Base-by-base conservation (phyloP, 768 basidiomycete species). In the Russula virescens region DNA sequence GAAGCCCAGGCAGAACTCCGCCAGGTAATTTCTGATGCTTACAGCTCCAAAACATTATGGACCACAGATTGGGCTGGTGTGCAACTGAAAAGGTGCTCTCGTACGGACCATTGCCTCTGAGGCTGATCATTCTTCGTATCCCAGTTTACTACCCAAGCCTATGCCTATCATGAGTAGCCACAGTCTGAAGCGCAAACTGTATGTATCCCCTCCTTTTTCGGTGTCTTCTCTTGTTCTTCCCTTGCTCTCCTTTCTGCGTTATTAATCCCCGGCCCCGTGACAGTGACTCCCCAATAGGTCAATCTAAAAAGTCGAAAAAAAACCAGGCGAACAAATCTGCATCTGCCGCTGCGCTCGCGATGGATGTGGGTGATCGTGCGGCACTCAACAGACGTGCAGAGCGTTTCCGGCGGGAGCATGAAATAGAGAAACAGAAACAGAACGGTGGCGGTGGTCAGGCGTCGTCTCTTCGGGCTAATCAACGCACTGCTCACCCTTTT, bases 1-100 rank as follows among this genome's bases (percentile, higher is more conserved):
- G 93, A 94, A 68, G 95, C 95, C 23, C 92, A 94, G 71, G 82
- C 88, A 63, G 97, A 99, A 80, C 77, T 99, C 72, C 94, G 94
- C 84, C 83, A 91, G 86, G 89, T 94, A 82, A 97, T 99, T 75
- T 88, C 90, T 83, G 85, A 94, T 68, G 87, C 94, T 75, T 96
- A 92, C 77, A 81, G 85, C 65, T 81, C 85, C 71, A 86, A 90
- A 72, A 83, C 88, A 1, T 80, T 98, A 26, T 89, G 91, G 84
- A 89, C 91, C n/a, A 96, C 89, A 61, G 93, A 98, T 74, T 99
- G 97, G 97, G 77, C 81, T 11, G 87, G 83, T 35, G 83, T 94
- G 38, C 89, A 96, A 75, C 79, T 99, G 59, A 81, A 91, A 79
- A 89, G 89, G 95, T 94, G 70, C 71, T 71, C 71, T 61, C 25